Base-by-base conservation (phyloP, 129 eudicot species). In the Pulicaria dysenterica region DNA sequence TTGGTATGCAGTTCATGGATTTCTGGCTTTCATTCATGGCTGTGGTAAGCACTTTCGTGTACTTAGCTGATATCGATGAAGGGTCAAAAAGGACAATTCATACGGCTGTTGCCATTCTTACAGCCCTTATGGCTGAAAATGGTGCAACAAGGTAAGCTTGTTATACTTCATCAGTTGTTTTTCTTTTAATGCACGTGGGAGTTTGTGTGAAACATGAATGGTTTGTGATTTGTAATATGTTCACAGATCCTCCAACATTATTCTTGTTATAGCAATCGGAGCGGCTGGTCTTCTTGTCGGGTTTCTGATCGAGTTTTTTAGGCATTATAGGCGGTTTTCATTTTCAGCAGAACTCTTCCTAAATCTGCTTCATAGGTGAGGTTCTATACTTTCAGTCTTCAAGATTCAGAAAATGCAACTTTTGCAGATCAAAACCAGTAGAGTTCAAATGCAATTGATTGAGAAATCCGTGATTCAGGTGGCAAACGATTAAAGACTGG, bases 21-120 rank as follows among this genome's bases (percentile, higher is more conserved):
- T 94, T 94, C 82, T 94, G 98, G 98, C 98, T 94, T 75, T 94
- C 96, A 11, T 94, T 90, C 84, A 90, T 94, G 98, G 98, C 98
- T 38, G 96, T 94, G 71, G 93, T 94, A 74, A 90, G 98, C 70
- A 94, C 98, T 64, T 94, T 90, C 51, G 95, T 94, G 58, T 94
- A 90, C 84, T 65, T 94, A 24, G 75, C 98, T 45, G 80, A 88
- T 64, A 87, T 94, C 38, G 89, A 85, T 73, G 98, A 94, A 82
- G 81, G 79, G 73, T 76, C 95, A 68, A 90, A 85, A 83, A 79
- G 98, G 77, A 90, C 98, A 75, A 87, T 94, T 77, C 95, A 90
- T 79, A 88, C 98, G 0, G 81, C 85, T 70, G 90, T 87, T 73
- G 92, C 92, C 48, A 88, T 94, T 79, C 79, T 90, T 60, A 94